Evolutionary conservation across 345 rosid genomes (phyloP).

Genomic region (Eucalyptus pumila): DNA sequence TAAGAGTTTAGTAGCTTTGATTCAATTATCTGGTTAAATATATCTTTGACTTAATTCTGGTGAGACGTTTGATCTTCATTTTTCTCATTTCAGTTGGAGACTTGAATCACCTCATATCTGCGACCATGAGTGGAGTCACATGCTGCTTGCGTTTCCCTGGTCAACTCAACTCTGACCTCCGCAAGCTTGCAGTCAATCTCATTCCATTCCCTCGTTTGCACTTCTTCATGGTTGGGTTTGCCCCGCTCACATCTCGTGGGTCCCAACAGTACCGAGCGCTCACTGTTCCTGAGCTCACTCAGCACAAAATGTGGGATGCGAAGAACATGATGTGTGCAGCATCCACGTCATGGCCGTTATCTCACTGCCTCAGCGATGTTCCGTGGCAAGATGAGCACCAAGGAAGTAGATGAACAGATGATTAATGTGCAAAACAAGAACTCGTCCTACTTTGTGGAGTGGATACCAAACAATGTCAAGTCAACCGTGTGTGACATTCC

Average conservation of each 20-base stretch:
- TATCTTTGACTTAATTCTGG: background rate
- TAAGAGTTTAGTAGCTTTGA: background rate
- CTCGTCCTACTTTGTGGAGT: constrained; percentile 65
- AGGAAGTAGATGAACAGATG: constrained; percentile 56
- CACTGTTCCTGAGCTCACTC: constrained; percentile 65
- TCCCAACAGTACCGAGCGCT: constrained; percentile 67
- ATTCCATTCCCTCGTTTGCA: constrained; percentile 73
- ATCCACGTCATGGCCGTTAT: constrained; percentile 37
- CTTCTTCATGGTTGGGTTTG: constrained; percentile 72
- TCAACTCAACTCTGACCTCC: constrained; percentile 66
- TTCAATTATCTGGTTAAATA: background rate
- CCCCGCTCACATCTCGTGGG: constrained; percentile 68
- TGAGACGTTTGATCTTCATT: background rate
- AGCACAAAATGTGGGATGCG: constrained; percentile 47
- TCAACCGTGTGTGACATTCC: constrained; percentile 77
- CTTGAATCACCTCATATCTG: constrained; percentile 63
- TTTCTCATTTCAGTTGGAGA: constrained; percentile 36
- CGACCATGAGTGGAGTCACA: constrained; percentile 77
- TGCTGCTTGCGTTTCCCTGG: constrained; percentile 74
- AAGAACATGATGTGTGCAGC: constrained; percentile 48
- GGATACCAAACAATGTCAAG: constrained; percentile 78
- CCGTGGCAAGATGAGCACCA: constrained; percentile 66
- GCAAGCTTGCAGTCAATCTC: constrained; percentile 63
- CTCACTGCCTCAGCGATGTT: constrained; percentile 71
- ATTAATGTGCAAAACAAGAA: constrained; percentile 75